A percentile compares a stretch with the other conserved stretches of the same genome.
Evolutionary conservation across 805 yeast genomes (phyloP).

Genomic region (Komagataella phaffii): DNA sequence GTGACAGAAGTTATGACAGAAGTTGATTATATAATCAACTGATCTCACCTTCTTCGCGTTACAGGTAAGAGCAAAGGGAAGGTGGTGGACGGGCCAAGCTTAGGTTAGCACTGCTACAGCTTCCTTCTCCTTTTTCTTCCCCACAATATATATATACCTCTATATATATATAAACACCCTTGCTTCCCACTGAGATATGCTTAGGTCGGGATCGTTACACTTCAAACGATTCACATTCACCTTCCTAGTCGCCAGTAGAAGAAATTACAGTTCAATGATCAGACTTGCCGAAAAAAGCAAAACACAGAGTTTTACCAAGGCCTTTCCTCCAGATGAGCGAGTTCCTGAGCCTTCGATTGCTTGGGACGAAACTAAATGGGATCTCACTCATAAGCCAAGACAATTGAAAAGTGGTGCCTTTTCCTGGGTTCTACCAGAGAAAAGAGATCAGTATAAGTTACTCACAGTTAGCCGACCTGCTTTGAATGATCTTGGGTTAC

Average conservation of each 20-base stretch:
- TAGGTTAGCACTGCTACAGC: not conserved
- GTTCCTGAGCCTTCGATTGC: conserved; percentile 14
- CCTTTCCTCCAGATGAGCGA: conserved; percentile 15
- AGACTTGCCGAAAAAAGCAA: conserved; percentile 13
- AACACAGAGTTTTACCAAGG: conserved; percentile 14
- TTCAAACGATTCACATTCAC: not conserved
- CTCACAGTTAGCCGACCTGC: conserved; percentile 50
- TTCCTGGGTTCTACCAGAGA: conserved; percentile 62
- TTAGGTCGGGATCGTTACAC: not conserved
- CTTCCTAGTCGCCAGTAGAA: not conserved
- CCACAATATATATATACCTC: not conserved
- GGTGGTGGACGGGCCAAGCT: not conserved
- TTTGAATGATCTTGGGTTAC: conserved; percentile 45
- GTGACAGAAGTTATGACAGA: too few species aligned
- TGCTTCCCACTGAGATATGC: not conserved
- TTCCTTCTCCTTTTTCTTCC: not conserved
- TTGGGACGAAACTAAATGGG: conserved; percentile 12
- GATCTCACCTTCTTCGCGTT: not conserved
- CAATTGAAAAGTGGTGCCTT: conserved; percentile 47
- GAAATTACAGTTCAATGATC: not conserved
- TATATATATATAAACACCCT: not conserved
- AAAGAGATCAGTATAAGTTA: conserved; percentile 35
- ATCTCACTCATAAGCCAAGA: conserved; percentile 37
- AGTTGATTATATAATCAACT: not conserved
- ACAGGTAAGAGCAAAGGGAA: not conserved